Evolutionary conservation across 805 yeast genomes (phyloP).

Genomic region (Spathaspora gorwiae): DNA sequence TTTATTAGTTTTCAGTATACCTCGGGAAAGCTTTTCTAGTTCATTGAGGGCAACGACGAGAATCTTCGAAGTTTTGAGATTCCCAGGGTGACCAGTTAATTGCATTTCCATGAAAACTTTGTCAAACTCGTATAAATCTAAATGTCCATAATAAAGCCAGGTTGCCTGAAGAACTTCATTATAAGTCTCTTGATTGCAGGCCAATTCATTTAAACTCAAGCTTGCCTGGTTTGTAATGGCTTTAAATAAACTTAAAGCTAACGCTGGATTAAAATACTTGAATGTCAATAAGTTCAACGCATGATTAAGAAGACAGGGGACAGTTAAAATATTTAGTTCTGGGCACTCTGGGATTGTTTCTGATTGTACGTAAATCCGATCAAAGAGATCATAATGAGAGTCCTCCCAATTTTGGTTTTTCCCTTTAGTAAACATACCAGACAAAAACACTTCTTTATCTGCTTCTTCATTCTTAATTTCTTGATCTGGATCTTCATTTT

Average conservation of each 20-base stretch:
- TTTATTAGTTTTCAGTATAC: neutral
- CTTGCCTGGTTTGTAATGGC: no score
- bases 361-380: conserved; percentile 11
- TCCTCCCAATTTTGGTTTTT: neutral
- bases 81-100: conserved; percentile 38
- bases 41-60: conserved; percentile 31
- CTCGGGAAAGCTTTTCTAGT: conserved; percentile 4
- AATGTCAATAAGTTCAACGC: conserved; percentile 19
- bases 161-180: conserved; percentile 32
- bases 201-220: conserved; percentile 16
- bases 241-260: conserved; percentile 29
- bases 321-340: conserved; percentile 25
- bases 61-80: conserved; percentile 29
- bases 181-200: conserved; percentile 39
- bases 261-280: conserved; percentile 30
- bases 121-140: conserved; percentile 31
- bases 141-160: conserved; percentile 38
- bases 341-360: conserved; percentile 19
- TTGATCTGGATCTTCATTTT: conserved; percentile 1
- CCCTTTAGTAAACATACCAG: neutral
- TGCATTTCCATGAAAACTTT: conserved; percentile 33
- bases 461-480: neutral
- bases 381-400: conserved; percentile 17
- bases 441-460: conserved; percentile 5
- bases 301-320: conserved; percentile 34